Base-by-base conservation (phyloP, 352 stramenopile genomes). In the Phytophthora uliginosa region DNA sequence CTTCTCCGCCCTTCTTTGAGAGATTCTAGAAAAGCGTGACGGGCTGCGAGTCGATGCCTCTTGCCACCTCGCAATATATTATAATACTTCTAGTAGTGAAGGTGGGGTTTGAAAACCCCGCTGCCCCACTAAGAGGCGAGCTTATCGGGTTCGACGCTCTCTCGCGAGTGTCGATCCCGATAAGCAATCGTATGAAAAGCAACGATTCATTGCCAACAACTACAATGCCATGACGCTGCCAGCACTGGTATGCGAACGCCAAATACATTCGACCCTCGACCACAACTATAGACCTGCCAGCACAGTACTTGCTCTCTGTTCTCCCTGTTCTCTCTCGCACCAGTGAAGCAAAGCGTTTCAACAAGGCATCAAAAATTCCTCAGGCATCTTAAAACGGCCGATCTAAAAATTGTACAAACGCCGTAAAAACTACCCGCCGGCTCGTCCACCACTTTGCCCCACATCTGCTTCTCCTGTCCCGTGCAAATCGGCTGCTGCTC, bases 381-480 rank as follows among this genome's bases (percentile, higher is more conserved):
- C n/a, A 6, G n/a, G 13, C 38, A 47, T 47, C 45, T 51, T 33
- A 31, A 54, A 53, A 26, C 36, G 50, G 13, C 36, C 20, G 28
- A 15, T 58, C 9, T n/a, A 51, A 59, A 55, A 59, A 53, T 65
- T 65, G 63, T 24, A 47, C 54, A 57, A 59, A 54, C 45, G 18
- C 22, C 24, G 51, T 57, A 57, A 38, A 57, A 57, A 57, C 51
- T 59, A 3, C n/a, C 20, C 40, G n/a, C 28, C 50, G 42, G 59
- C 50, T 66, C n/a, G 52, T 54, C 24, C 53, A 50, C 28, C 52
- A 31, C 20, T 42, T 36, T 45, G 13, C 57, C 59, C 31, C 66
- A 69, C 61, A 74, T 71, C 64, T 73, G 65, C 51, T 58, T 69
- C 50, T 61, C 47, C 34, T 17, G 24, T 63, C 50, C 5, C 24